A percentile compares a stretch with the other conserved stretches of the same genome.
phyloP scores from a whole-genome alignment of 225 moss, liverwort and hornwort genomes.

The Polytrichum formosum region DNA sequence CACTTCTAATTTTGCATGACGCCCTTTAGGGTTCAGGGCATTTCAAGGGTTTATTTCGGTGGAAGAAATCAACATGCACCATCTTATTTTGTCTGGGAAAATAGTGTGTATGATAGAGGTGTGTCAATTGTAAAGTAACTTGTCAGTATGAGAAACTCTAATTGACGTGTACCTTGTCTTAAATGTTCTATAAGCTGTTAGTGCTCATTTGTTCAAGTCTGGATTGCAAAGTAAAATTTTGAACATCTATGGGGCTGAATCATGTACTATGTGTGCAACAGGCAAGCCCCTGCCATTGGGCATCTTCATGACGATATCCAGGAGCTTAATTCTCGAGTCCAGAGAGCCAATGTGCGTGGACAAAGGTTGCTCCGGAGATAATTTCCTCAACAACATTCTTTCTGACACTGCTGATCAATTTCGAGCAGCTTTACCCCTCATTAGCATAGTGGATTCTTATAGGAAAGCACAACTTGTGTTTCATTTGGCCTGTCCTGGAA shows the following conservation, averaged over 20 bases:
- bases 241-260: neutral
- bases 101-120: too few relatives aligned
- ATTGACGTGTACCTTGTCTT: too few relatives aligned
- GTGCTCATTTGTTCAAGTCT: neutral
- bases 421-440: neutral
- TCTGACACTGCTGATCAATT: neutral
- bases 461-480: neutral
- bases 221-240: too few relatives aligned
- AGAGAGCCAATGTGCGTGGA: conserved; percentile 50
- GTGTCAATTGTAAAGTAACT: too few relatives aligned
- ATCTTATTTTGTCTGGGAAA: too few relatives aligned
- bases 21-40: too few relatives aligned
- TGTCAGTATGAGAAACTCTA: too few relatives aligned
- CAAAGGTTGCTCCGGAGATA: conserved; percentile 56
- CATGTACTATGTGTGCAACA: conserved; percentile 11
- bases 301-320: conserved; percentile 46
- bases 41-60: too few relatives aligned
- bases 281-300: conserved; percentile 48
- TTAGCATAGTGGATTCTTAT: neutral
- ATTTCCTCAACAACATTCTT: neutral
- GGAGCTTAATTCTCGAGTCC: conserved; percentile 44
- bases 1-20: neutral
- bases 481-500: neutral
- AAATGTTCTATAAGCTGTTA: neutral
- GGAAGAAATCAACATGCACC: too few relatives aligned